Evolutionary conservation across 768 basidiomycete genomes (phyloP).

Genomic region (Suillus spraguei): DNA sequence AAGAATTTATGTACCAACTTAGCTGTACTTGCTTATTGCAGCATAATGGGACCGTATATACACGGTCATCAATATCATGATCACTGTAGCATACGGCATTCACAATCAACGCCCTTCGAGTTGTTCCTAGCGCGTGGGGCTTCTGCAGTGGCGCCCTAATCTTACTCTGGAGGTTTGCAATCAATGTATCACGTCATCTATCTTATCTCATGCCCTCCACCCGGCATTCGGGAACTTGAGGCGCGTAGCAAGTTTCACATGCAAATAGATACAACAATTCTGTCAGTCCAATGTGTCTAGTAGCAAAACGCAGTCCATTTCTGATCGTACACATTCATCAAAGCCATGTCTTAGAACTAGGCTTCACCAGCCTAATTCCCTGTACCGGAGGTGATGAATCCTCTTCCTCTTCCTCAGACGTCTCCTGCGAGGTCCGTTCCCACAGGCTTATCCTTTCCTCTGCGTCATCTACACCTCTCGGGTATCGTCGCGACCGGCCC

Average conservation of each 20-base stretch:
- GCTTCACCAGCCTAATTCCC: conserved; percentile 45
- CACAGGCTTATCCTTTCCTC: conserved; percentile 66
- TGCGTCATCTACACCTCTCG: conserved; percentile 52
- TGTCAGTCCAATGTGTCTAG: not conserved
- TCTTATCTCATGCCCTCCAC: not conserved
- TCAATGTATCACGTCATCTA: not conserved
- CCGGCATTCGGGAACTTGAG: not conserved
- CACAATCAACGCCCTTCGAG: not conserved
- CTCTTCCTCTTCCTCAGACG: conserved; percentile 10
- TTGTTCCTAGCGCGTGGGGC: too few species aligned
- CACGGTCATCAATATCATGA: not conserved
- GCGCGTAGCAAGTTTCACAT: not conserved
- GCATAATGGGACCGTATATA: not conserved
- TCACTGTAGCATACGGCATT: not conserved
- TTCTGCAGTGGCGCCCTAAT: not conserved
- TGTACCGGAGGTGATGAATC: conserved; percentile 17
- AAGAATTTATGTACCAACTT: not conserved
- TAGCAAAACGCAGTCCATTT: conserved; percentile 1
- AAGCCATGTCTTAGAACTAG: conserved; percentile 25
- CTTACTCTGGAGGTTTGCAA: not conserved
- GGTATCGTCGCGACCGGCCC: conserved; percentile 51
- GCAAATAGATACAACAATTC: not conserved
- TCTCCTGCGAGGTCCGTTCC: conserved; percentile 33
- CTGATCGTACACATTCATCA: conserved; percentile 13
- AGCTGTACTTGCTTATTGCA: not conserved